Percentiles rank a stretch among this genome's conserved stretches.
Conservation (phyloP, 768 basidiomycete genomes). For the Psilocybe cubensis region DNA sequence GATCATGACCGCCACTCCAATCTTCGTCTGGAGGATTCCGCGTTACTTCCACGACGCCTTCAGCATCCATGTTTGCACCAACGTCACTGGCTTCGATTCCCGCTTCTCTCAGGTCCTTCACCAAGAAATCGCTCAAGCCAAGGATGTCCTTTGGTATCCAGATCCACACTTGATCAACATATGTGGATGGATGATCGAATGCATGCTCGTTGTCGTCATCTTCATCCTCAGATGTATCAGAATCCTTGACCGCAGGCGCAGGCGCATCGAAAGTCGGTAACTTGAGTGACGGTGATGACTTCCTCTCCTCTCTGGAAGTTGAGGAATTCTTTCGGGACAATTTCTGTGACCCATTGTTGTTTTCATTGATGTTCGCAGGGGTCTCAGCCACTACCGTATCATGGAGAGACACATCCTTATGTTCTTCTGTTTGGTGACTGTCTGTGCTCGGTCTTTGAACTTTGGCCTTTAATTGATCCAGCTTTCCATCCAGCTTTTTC, state of each 20-base stretch:
- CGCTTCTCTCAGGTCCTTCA: conserved; percentile 36
- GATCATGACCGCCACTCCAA: conserved; percentile 43
- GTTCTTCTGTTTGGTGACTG: conserved; percentile 13
- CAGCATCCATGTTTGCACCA: conserved; percentile 46
- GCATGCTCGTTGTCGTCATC: conserved; percentile 45
- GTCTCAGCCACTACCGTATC: conserved; percentile 13
- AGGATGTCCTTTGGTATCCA: conserved; percentile 48
- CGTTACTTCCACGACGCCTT: conserved; percentile 47
- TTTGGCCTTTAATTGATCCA: conserved; percentile 34
- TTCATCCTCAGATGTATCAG: conserved; percentile 34
- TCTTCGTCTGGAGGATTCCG: conserved; percentile 49
- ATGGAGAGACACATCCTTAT: conserved; percentile 1
- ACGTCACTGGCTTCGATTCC: conserved; percentile 48
- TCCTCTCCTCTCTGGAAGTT: conserved; percentile 15
- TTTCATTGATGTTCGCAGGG: conserved; percentile 7
- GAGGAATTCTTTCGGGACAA: conserved; percentile 12
- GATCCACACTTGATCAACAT: conserved; percentile 48
- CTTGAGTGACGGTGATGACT: conserved; percentile 8
- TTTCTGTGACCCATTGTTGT: conserved; percentile 1
- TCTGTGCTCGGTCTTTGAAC: conserved; percentile 12
- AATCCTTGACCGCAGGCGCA: conserved; percentile 31
- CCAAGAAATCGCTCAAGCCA: conserved; percentile 43
- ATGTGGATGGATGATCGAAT: conserved; percentile 52
- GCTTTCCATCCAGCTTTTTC: conserved; percentile 31
- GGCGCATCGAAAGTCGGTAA: conserved; percentile 31